These are phyloP conservation scores for Chlorella sp. DNA, from an alignment of 139 green algal genomes.

Conservation along the genomic window DNA sequence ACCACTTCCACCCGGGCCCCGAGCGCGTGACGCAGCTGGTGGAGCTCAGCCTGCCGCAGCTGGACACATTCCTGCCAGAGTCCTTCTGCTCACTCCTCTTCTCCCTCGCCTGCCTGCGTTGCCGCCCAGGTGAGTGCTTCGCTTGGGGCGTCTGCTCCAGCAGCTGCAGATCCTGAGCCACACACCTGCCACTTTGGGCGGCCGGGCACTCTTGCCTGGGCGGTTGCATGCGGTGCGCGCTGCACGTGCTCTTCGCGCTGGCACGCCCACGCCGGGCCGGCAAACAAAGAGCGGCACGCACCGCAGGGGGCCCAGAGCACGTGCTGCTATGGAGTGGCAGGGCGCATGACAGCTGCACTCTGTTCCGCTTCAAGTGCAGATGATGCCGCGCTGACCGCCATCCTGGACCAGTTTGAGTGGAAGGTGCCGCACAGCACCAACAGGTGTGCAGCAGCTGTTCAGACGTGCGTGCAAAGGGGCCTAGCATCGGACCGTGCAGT, in stretches of 20 bases:
- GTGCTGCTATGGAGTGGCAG: no score
- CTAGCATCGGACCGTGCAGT: no score
- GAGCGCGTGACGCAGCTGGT: neutral
- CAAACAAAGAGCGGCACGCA: no score
- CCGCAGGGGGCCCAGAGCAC: no score
- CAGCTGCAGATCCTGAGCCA: neutral
- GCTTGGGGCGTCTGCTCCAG: neutral
- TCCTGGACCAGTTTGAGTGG: conserved; percentile 11
- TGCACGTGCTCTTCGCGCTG: neutral
- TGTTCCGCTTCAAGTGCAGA: neutral
- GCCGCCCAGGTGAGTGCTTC: conserved; percentile 16
- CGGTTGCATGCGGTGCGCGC: neutral
- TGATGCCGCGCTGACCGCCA: conserved; percentile 5
- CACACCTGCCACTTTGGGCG: neutral
- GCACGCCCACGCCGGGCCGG: no score
- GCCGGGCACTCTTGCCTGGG: neutral
- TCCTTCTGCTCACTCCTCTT: conserved; percentile 27
- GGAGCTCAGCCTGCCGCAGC: conserved; percentile 13
- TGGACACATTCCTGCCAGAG: conserved; percentile 12
- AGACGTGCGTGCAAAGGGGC: neutral
- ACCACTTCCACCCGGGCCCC: conserved; percentile 10
- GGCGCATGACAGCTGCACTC: no score
- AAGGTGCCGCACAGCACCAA: neutral
- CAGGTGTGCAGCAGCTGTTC: neutral
- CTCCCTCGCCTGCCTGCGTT: conserved; percentile 17